Base-by-base conservation (phyloP, 2,329 filamentous ascomycete genomes). In the Tolypocladium cylindrosporum region DNA sequence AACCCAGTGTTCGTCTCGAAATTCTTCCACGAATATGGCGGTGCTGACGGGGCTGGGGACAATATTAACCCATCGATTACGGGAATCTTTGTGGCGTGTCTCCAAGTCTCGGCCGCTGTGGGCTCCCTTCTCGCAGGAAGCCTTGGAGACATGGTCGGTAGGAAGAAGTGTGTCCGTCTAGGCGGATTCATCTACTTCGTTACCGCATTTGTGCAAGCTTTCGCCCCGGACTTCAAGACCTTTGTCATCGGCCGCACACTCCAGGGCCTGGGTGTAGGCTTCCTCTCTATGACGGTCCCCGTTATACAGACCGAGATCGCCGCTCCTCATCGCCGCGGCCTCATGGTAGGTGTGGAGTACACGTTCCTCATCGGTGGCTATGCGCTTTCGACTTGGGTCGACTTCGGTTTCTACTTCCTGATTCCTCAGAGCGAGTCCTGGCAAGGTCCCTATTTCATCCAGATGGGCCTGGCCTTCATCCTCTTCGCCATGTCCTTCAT, bases 281-380 rank as follows among this genome's bases (percentile, higher is more conserved):
- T 60, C 42, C 60, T 60, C 2, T 60, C 58, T 19, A 61, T 61
- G 60, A 61, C 60, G 3, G 60, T 61, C 3, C 60, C 60, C 8
- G 55, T 61, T 9, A 61, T 61, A 42, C 60, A 61, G 57, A 61
- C 60, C 13, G 60, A 61, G 55, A 61, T 61, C 41, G 60, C 60
- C 14, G 58, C 60, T 10, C 58, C 60, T 37, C 60, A 61, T 53
- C 60, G 60, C 13, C 60, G 60, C 27, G 60, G 60, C 4, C 57
- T 61, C 9, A 61, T 61, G 60, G 60, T 61, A 16, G 60, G 60
- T 7, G 56, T 61, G 13, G 60, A 61, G 55, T 61, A 61, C 53
- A 61, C 58, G 7, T 61, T 61, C 43, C 57, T 61, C 9, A 61
- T 61, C 37, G 59, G 55, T 21, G 60, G 60, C n/a, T 61, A 61